Evolutionary conservation across 1,284 basidiomycete species (phyloP), one percentile per base, ranked within the genome.

Genomic region (Laetiporus sulphureus): DNA sequence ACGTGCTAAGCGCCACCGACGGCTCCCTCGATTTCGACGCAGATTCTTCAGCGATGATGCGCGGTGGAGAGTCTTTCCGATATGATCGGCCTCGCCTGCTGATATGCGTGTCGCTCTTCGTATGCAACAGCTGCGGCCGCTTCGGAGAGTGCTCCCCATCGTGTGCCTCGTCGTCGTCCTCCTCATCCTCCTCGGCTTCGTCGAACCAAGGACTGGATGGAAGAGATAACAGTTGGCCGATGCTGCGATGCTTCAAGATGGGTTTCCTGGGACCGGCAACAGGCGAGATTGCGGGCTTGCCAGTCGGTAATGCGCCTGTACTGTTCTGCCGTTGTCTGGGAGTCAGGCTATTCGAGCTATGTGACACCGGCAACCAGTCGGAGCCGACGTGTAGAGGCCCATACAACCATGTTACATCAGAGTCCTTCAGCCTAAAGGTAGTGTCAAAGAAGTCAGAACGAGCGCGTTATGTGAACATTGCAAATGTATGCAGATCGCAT

Each of bases 331-430:
- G 40, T 35, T 54, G 51, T 27, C 33, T 10, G 38, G 47, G 29
- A 35, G 46, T 22, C 39, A 53, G 41, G 44, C 48, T 16, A 23
- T 38, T 32, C 38, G 47, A 33, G 21, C 49, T 47, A 47, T 57
- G 29, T 62, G 69, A 57, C 66, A 72, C 3, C 71, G 71, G 34
- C 7, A 68, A 64, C 75, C 78, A 81, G 52, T 93, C 90, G 44
- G 83, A 77, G 32, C 90, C 91, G 1, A 91, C 91, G 63, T 99
- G 96, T 1, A 99, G 70, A 12, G 96, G 96, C 0, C 95, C 95
- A 58, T 99, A 99, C 2, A 99, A 77, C 95, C 96, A 99, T 10
- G 96, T 99, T 22, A 99, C 95, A 62, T 99, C 95, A 20, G 91
- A 94, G 66, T 99, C 96, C 64, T 99, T 99, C 54, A 99, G 79